phyloP scores from a whole-genome alignment of 257 asterid genomes.

The Nicotiana tabacum region DNA sequence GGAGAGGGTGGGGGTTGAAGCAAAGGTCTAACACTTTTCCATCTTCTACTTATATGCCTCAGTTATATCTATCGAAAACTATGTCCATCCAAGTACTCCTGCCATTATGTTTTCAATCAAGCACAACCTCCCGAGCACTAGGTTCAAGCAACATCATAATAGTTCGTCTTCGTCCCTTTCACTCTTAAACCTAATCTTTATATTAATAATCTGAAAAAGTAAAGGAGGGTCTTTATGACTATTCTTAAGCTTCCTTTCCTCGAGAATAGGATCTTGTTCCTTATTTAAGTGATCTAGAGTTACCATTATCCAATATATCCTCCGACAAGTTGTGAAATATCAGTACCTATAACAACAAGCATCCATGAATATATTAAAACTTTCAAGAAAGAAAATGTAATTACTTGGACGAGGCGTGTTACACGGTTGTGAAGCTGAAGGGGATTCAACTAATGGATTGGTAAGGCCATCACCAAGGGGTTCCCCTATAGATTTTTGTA shows the following conservation, averaged over 20 bases:
- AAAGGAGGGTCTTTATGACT: neutral
- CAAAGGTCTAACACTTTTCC: neutral
- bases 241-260: neutral
- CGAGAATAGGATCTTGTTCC: neutral
- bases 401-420: conserved; percentile 49
- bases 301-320: neutral
- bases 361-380: neutral
- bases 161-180: neutral
- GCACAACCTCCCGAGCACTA: neutral
- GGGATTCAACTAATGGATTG: conserved; percentile 58
- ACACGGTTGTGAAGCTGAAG: conserved; percentile 33
- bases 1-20: neutral
- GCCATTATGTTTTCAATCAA: neutral
- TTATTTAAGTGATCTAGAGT: neutral
- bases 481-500: conserved; percentile 21
- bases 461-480: conserved; percentile 38
- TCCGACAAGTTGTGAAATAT: neutral
- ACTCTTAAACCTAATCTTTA: neutral
- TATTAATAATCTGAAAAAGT: neutral
- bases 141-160: neutral
- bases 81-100: neutral
- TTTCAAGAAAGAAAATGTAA: conserved; percentile 17
- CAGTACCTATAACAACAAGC: neutral
- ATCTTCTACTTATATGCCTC: neutral
- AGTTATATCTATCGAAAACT: neutral